Conservation (phyloP, 257 asterid species). For the Fraxinus anomala region DNA sequence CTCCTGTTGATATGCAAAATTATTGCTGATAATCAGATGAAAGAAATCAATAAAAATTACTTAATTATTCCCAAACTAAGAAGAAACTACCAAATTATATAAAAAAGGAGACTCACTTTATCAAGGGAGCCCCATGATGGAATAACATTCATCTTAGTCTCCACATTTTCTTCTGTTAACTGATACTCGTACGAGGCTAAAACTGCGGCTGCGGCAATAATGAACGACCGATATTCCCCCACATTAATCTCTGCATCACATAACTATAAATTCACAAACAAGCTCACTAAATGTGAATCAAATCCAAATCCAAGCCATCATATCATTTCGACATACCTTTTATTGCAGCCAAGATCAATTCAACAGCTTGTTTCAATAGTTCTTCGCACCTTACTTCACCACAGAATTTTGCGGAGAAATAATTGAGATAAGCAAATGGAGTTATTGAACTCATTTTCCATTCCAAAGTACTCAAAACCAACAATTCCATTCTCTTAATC, state of each 20-base stretch:
- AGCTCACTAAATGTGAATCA: slow-evolving; percentile 10
- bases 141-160: slow-evolving; percentile 36
- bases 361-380: slow-evolving; percentile 34
- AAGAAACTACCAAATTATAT: background rate
- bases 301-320: background rate
- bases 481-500: slow-evolving; percentile 49
- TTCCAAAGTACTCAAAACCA: slow-evolving; percentile 45
- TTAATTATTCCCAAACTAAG: background rate
- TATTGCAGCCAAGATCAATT: slow-evolving; percentile 32
- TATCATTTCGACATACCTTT: slow-evolving; percentile 35
- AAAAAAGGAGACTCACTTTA: slow-evolving; percentile 42
- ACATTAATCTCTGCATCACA: slow-evolving; percentile 42
- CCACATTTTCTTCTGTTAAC: slow-evolving; percentile 33
- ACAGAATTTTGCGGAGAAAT: slow-evolving; percentile 41
- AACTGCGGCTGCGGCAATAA: slow-evolving; percentile 56
- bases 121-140: slow-evolving; percentile 46
- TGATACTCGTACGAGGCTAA: slow-evolving; percentile 47
- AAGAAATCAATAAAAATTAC: background rate
- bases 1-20: slow-evolving; percentile 40
- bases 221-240: slow-evolving; percentile 42
- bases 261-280: background rate
- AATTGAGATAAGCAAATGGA: slow-evolving; percentile 49
- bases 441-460: slow-evolving; percentile 53
- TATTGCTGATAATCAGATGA: slow-evolving; percentile 15
- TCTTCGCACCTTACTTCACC: slow-evolving; percentile 28